These are phyloP conservation scores for Mytilinidion resinicola DNA, from an alignment of 495 filamentous ascomycete species.

Conservation along the genomic window DNA sequence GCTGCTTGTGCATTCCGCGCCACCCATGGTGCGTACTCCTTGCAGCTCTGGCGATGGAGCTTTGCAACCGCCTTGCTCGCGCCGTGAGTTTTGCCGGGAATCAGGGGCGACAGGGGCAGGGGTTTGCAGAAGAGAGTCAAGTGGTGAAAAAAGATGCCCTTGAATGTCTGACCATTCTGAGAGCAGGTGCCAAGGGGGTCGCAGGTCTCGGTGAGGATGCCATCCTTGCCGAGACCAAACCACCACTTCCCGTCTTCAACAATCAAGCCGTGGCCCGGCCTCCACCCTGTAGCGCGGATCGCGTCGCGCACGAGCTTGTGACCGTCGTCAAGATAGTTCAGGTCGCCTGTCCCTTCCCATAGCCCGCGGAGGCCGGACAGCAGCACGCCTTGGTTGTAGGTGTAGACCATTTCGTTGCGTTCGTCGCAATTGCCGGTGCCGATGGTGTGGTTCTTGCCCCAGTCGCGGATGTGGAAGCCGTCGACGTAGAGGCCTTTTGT, in stretches of 20 bases:
- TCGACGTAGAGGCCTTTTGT: conserved; percentile 72
- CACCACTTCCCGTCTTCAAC: conserved; percentile 41
- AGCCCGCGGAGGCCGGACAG: conserved; percentile 77
- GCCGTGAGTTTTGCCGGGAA: conserved; percentile 36
- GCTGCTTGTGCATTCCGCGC: conserved; percentile 71
- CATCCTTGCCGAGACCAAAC: conserved; percentile 68
- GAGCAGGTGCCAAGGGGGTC: conserved; percentile 69
- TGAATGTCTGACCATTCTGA: conserved; percentile 89
- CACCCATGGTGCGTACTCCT: conserved; percentile 65
- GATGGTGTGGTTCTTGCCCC: conserved; percentile 47
- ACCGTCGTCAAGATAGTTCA: conserved; percentile 68
- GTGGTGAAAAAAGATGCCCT: conserved; percentile 92
- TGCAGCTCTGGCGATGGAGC: conserved; percentile 55
- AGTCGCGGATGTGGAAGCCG: conserved; percentile 81
- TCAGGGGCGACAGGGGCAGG: conserved; percentile 43
- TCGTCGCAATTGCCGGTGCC: conserved; percentile 61
- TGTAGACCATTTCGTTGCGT: conserved; percentile 83
- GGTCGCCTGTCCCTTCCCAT: conserved; percentile 62
- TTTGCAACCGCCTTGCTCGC: conserved; percentile 22
- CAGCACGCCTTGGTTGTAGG: conserved; percentile 95
- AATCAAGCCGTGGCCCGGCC: conserved; percentile 26
- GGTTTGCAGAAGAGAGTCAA: conserved; percentile 71
- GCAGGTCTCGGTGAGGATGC: conserved; percentile 80
- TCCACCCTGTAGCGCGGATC: conserved; percentile 71
- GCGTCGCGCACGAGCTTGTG: conserved; percentile 66